Evolutionary conservation across 75 land plant genomes (phyloP).

Genomic region (Pinus albicaulis): DNA sequence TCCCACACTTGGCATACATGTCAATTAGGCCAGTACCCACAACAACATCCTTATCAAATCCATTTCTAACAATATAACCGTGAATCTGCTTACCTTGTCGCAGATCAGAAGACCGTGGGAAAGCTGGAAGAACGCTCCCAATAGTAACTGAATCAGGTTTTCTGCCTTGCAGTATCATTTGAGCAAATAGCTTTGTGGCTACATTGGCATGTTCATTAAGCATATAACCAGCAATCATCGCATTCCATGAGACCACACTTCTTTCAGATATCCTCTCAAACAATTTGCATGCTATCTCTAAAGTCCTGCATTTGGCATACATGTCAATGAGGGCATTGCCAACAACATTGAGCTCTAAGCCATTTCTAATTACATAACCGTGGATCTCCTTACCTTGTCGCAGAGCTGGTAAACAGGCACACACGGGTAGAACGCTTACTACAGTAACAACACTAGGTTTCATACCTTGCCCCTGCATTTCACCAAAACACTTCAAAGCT

Average conservation of each 20-base stretch:
- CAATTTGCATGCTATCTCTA: conserved; percentile 12
- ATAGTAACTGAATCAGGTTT: conserved; percentile 51
- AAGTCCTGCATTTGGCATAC: conserved; percentile 25
- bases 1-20: conserved; percentile 42
- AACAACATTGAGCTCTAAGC: no score
- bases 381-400: no score
- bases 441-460: conserved; percentile 31
- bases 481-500: conserved; percentile 26
- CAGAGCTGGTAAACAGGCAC: no score
- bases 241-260: conserved; percentile 23
- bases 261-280: conserved; percentile 14
- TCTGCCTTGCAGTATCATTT: conserved; percentile 23
- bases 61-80: conserved; percentile 15
- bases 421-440: conserved; percentile 4
- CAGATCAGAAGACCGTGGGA: conserved; percentile 3
- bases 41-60: not conserved
- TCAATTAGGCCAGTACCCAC: conserved; percentile 28
- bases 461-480: conserved; percentile 40
- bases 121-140: conserved; percentile 35
- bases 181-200: conserved; percentile 16
- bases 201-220: conserved; percentile 10
- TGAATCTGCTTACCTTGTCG: conserved; percentile 33
- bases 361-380: no score
- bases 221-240: conserved; percentile 22
- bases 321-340: conserved; percentile 9